Evolutionary conservation across 305 asterid genomes (phyloP), one percentile per base, ranked within the genome.

Genomic region (Coffea humblotiana): DNA sequence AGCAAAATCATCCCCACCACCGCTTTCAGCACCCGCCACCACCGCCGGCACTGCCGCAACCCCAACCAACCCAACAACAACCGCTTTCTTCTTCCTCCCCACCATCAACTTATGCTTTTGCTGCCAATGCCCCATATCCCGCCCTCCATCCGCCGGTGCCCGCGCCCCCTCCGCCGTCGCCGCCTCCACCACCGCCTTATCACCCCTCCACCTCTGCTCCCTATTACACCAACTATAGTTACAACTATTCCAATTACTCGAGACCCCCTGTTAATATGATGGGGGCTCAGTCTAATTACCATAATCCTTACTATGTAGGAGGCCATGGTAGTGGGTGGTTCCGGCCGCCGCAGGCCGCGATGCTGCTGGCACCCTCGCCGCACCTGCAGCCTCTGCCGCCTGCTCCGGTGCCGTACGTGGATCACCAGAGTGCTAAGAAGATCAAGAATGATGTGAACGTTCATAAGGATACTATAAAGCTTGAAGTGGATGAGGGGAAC

Each of bases 361-460:
- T 77, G 68, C 82, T 84, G 10, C 71, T 80, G 43, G 65, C 72
- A 21, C 79, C 85, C 7, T 8, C 25, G 9, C 84, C 82, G 23
- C 78, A 51, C 16, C 87, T 83, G 13, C 87, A 69, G 49, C 82
- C 81, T 37, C 90, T 85, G 21, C 82, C 78, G 40, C 74, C 75
- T 10, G 88, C 88, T 66, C 90, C 83, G 2, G 95, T 89, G 32
- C 98, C 97, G 0, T 93, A 95, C 49, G 97, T 92, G 45, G 97
- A 92, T 84, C 98, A 94, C 69, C 95, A 92, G 83, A 89, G 86
- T 72, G 92, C 98, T 3, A 95, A 92, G 87, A 93, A 92, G 97
- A 84, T 95, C 60, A 91, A 90, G 91, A 95, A 95, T 83, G 93
- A 93, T 85, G 93, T 95, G 51, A 95, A 95, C 86, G 89, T 95